Percentiles rank a stretch among this genome's conserved stretches.
Conservation (phyloP, 306 rosid genomes). For the Medicago arabica region DNA sequence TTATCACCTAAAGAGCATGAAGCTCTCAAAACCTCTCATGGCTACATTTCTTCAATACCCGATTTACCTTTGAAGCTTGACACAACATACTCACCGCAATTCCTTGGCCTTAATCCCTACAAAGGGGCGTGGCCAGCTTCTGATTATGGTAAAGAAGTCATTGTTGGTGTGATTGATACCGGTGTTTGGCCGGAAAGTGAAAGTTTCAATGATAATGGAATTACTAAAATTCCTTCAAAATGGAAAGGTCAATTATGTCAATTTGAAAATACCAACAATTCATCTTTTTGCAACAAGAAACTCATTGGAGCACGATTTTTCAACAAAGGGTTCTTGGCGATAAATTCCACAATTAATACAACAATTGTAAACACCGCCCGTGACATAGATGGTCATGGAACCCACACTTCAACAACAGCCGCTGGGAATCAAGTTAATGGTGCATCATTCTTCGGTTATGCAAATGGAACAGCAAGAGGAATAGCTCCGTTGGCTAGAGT, state of each 20-base stretch:
- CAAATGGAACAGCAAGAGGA: constrained; percentile 65
- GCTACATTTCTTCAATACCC: constrained; percentile 54
- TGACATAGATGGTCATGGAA: constrained; percentile 75
- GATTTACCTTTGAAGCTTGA: constrained; percentile 52
- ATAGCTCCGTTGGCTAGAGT: constrained; percentile 68
- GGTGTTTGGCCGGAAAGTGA: constrained; percentile 86
- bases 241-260: constrained; percentile 75
- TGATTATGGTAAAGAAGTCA: constrained; percentile 59
- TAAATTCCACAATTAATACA: constrained; percentile 17
- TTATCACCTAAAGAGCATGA: constrained; percentile 61
- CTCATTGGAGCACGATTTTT: constrained; percentile 80
- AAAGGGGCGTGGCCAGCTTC: constrained; percentile 62
- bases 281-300: constrained; percentile 76
- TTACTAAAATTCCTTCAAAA: constrained; percentile 55
- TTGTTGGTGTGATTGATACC: constrained; percentile 77
- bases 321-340: constrained; percentile 63
- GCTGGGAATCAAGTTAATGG: constrained; percentile 59
- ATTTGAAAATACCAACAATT: background rate
- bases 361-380: constrained; percentile 52
- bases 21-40: constrained; percentile 54
- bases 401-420: constrained; percentile 77
- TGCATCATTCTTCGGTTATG: constrained; percentile 74
- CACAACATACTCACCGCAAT: constrained; percentile 71
- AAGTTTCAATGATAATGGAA: constrained; percentile 65
- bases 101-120: constrained; percentile 60